A percentile compares a stretch with the other conserved stretches of the same genome.
Conservation (phyloP, 805 yeast species). For the Kuraishia hungarica region DNA sequence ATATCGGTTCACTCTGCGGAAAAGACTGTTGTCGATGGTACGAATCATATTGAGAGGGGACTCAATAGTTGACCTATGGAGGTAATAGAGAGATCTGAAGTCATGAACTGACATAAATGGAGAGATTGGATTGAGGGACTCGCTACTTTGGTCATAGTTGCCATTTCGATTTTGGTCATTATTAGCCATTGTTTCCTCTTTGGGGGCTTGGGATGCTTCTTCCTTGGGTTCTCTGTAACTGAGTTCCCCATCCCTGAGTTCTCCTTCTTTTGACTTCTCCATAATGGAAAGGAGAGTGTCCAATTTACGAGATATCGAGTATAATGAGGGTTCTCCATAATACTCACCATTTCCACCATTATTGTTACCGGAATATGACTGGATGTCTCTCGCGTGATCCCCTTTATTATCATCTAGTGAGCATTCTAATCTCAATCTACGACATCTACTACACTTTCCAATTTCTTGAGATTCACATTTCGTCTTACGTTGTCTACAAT, state of each 20-base stretch:
- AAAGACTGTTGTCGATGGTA: constrained; percentile 19
- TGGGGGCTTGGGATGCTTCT: too few species aligned
- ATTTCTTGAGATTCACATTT: constrained; percentile 42
- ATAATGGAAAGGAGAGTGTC: background rate
- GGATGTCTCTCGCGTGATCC: background rate
- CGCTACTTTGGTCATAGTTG: too few species aligned
- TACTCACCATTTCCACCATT: too few species aligned
- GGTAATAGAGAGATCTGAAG: background rate
- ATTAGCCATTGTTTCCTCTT: too few species aligned
- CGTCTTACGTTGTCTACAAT: constrained; percentile 48
- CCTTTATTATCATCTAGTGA: constrained; percentile 25
- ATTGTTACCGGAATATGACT: background rate
- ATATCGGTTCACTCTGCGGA: constrained; percentile 14
- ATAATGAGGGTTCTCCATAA: background rate
- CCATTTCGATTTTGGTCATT: too few species aligned
- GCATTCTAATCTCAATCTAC: constrained; percentile 36
- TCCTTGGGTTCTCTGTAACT: too few species aligned
- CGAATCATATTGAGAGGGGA: constrained; percentile 22
- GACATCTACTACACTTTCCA: constrained; percentile 45
- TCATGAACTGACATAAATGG: background rate
- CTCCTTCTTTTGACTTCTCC: background rate
- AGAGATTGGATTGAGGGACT: background rate
- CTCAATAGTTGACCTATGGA: background rate
- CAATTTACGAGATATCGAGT: background rate
- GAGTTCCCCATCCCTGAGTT: too few species aligned